Percentiles rank a stretch among this genome's conserved stretches.
These are phyloP conservation scores for Candida corydali DNA, from an alignment of 805 yeast species.

Conservation along the genomic window DNA sequence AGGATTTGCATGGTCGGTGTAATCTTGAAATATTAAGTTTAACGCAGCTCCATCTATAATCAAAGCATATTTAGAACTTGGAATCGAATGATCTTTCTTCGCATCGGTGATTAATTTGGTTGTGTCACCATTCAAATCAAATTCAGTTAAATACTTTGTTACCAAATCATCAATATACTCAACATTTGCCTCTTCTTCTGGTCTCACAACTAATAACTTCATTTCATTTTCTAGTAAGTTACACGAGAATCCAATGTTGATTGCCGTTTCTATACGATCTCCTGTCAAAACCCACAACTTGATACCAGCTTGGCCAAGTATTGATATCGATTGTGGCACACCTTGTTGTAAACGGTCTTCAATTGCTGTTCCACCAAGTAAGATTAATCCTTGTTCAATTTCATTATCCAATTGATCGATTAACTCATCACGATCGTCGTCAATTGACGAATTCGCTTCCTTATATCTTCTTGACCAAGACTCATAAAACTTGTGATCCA, in stretches of 20 bases:
- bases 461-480: conserved; percentile 55
- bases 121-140: conserved; percentile 30
- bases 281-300: conserved; percentile 84
- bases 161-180: conserved; percentile 35
- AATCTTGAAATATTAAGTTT: conserved; percentile 35
- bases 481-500: conserved; percentile 42
- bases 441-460: conserved; percentile 54
- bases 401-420: conserved; percentile 54
- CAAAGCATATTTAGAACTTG: conserved; percentile 53
- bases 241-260: conserved; percentile 78
- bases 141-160: conserved; percentile 45
- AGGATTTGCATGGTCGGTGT: conserved; percentile 7
- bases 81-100: conserved; percentile 59
- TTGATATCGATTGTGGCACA: conserved; percentile 69
- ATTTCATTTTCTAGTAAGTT: conserved; percentile 63
- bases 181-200: conserved; percentile 47
- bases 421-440: conserved; percentile 52
- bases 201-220: conserved; percentile 63
- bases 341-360: conserved; percentile 77
- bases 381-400: conserved; percentile 51
- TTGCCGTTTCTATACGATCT: conserved; percentile 80
- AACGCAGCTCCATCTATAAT: conserved; percentile 71
- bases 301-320: conserved; percentile 67
- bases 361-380: conserved; percentile 78
- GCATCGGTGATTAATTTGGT: conserved; percentile 47